A percentile compares a stretch with the other conserved stretches of the same genome.
Evolutionary conservation across 1,284 basidiomycete species (phyloP).

Genomic region (Cryptococcus neoformans): DNA sequence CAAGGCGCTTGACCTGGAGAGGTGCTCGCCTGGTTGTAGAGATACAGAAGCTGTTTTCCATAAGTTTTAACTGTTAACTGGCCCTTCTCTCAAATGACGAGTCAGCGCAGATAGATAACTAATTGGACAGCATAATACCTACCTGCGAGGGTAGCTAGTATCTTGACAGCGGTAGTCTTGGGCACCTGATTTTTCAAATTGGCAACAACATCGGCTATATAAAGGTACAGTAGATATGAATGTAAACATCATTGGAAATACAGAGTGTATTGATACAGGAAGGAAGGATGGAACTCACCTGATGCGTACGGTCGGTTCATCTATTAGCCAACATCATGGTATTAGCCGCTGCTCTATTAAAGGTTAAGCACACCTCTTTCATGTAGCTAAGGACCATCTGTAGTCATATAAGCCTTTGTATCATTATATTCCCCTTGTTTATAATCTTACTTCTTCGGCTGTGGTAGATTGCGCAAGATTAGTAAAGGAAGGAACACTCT

Average conservation of each 20-base stretch:
- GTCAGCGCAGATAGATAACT: background rate
- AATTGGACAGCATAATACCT: conserved; percentile 1
- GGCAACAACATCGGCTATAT: conserved; percentile 71
- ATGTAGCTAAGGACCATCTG: conserved; percentile 48
- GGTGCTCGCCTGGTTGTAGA: conserved; percentile 45
- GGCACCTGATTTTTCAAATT: conserved; percentile 82
- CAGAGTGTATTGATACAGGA: background rate
- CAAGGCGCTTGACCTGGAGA: background rate
- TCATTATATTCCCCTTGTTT: background rate
- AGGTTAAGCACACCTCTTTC: conserved; percentile 25
- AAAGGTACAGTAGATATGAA: background rate
- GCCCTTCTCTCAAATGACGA: conserved; percentile 32
- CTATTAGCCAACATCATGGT: conserved; percentile 12
- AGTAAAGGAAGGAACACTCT: conserved; percentile 3
- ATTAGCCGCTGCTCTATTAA: background rate
- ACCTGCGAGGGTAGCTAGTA: conserved; percentile 70
- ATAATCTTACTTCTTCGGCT: conserved; percentile 41
- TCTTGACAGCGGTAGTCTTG: conserved; percentile 76
- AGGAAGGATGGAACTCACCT: conserved; percentile 24
- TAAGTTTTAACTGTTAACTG: conserved; percentile 39
- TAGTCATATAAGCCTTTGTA: background rate
- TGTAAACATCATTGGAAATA: too few species aligned
- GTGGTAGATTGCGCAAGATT: background rate
- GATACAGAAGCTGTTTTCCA: conserved; percentile 68
- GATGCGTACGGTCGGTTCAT: conserved; percentile 42